phyloP scores from a whole-genome alignment of 179 eudicot genomes.

The Corrigiola litoralis region DNA sequence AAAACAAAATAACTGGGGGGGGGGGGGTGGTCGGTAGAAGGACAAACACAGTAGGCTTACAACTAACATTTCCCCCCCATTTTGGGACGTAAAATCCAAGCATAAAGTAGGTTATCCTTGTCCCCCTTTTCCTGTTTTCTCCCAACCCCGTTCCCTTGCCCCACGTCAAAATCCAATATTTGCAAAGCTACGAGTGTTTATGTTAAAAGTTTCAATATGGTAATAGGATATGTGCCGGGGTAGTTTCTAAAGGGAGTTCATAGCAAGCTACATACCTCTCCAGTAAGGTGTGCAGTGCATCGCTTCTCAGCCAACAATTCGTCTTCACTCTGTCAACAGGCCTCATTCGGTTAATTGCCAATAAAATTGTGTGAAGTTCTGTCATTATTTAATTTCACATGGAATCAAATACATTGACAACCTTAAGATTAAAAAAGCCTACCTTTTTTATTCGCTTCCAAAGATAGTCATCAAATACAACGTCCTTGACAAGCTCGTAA shows the following conservation, averaged over 20 bases:
- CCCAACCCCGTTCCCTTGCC: too few relatives aligned
- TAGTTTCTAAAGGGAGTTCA: not conserved
- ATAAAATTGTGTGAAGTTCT: too few relatives aligned
- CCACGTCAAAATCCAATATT: too few relatives aligned
- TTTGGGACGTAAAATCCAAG: too few relatives aligned
- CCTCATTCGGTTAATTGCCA: not conserved
- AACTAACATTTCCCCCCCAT: too few relatives aligned
- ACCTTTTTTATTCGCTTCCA: constrained; percentile 65
- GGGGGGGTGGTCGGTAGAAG: too few relatives aligned
- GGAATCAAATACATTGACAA: not conserved
- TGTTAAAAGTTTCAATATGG: not conserved
- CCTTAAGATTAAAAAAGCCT: not conserved
- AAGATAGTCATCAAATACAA: constrained; percentile 74
- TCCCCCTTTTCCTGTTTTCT: too few relatives aligned
- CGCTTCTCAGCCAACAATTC: constrained; percentile 90
- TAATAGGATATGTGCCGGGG: not conserved
- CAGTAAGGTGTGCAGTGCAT: constrained; percentile 89
- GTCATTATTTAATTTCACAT: not conserved
- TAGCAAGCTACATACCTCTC: constrained; percentile 51
- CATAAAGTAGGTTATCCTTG: too few relatives aligned
- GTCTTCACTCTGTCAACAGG: constrained; percentile 64
- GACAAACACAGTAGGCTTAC: too few relatives aligned
- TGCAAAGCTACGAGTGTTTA: too few relatives aligned
- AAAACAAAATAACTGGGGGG: too few relatives aligned
- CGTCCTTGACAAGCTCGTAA: constrained; percentile 85